Evolutionary conservation across 352 stramenopile genomes (phyloP).

Genomic region (Globisporangium cederbergense): DNA sequence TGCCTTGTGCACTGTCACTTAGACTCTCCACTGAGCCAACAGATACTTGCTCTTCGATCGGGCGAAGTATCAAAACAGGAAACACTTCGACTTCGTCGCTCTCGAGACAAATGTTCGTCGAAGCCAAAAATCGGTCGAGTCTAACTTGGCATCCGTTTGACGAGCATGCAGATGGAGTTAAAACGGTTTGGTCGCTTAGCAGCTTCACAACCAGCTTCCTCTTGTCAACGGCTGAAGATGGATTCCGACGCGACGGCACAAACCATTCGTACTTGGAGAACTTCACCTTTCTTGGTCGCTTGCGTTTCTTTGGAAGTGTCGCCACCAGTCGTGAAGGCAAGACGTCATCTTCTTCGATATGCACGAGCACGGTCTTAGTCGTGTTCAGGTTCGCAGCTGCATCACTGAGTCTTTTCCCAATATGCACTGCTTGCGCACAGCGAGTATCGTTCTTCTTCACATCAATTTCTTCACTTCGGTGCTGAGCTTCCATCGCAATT

Average conservation of each 20-base stretch:
- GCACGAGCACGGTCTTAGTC: conserved; percentile 26
- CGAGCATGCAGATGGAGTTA: conserved; percentile 28
- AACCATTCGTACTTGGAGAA: conserved; percentile 23
- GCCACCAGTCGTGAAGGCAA: conserved; percentile 40
- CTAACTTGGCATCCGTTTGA: conserved; percentile 21
- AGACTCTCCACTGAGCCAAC: neutral
- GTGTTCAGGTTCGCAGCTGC: neutral
- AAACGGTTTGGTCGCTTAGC: conserved; percentile 35
- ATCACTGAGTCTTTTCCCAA: neutral
- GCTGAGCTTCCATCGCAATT: conserved; percentile 57
- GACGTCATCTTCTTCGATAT: conserved; percentile 26
- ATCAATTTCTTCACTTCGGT: conserved; percentile 23
- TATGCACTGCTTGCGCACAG: neutral
- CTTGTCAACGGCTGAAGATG: conserved; percentile 9
- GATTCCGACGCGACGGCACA: conserved; percentile 10
- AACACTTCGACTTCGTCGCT: conserved; percentile 66
- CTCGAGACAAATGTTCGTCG: conserved; percentile 46
- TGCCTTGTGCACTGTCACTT: neutral
- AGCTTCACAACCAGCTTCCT: conserved; percentile 35
- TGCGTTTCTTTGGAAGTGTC: conserved; percentile 22
- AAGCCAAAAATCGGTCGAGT: conserved; percentile 40
- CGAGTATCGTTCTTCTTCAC: conserved; percentile 2
- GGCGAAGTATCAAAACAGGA: conserved; percentile 53
- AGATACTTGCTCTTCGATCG: conserved; percentile 23
- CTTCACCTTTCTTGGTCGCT: conserved; percentile 22